Evolutionary conservation across 2,329 filamentous ascomycete genomes (phyloP).

Genomic region (Blastomyces parvus): DNA sequence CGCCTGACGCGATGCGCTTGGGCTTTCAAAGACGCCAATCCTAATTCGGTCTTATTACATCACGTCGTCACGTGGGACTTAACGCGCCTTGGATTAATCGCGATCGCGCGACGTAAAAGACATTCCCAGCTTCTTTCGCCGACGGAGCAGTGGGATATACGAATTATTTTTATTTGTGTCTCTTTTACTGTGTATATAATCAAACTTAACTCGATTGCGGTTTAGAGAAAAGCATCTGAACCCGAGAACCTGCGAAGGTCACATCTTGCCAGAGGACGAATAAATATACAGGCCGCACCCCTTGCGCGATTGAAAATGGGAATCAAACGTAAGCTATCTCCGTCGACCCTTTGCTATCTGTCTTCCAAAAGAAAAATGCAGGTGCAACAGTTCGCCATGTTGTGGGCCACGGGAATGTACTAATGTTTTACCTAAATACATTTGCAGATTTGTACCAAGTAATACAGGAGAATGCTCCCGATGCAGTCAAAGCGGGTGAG

Average conservation of each 20-base stretch:
- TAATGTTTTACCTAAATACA: background rate
- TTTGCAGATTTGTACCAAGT: constrained; percentile 59
- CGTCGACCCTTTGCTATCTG: constrained; percentile 1
- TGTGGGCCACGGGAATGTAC: constrained; percentile 9
- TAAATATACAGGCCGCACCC: background rate
- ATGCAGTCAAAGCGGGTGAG: constrained; percentile 88
- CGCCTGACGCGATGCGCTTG: background rate
- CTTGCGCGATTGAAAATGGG: constrained; percentile 32
- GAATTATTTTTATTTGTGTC: background rate
- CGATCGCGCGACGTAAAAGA: background rate
- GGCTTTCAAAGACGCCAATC: background rate
- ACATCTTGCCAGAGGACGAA: background rate
- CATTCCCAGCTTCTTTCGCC: background rate
- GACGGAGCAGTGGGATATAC: background rate
- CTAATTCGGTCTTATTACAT: background rate
- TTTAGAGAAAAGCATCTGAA: background rate
- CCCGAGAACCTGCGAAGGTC: background rate
- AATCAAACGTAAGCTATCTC: constrained; percentile 40
- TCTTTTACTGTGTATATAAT: background rate
- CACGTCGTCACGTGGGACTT: background rate
- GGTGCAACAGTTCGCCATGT: constrained; percentile 7
- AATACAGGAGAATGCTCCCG: constrained; percentile 87
- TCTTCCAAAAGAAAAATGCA: constrained; percentile 5
- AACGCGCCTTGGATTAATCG: background rate
- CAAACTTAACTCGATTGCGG: background rate